A percentile compares a stretch with the other conserved stretches of the same genome.
Evolutionary conservation across 208 protist species (phyloP).

Genomic region (Trichomonas gallinae): DNA sequence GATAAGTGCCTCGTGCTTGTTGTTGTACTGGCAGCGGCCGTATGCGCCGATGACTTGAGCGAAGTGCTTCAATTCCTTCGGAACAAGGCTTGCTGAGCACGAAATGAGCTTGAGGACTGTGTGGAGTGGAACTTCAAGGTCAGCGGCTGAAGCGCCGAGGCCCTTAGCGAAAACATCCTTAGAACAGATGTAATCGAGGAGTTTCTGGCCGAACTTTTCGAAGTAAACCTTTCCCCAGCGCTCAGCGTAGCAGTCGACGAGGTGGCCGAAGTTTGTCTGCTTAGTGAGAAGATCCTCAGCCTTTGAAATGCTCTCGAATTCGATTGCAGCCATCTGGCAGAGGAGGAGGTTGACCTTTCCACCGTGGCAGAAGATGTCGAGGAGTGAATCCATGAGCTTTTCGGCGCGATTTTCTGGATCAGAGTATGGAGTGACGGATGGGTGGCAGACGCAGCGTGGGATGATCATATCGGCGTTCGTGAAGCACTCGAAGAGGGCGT

Average conservation of each 20-base stretch:
- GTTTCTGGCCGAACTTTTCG: background rate
- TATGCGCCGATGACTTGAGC: background rate
- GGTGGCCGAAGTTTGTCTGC: background rate
- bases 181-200: background rate
- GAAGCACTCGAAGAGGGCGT: background rate
- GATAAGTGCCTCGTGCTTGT: background rate
- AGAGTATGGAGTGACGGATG: background rate
- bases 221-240: background rate
- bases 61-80: background rate
- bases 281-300: background rate
- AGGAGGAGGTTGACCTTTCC: background rate
- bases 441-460: background rate
- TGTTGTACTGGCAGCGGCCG: background rate
- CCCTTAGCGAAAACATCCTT: background rate
- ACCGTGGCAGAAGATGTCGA: background rate
- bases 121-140: background rate
- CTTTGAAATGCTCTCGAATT: background rate
- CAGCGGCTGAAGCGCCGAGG: background rate
- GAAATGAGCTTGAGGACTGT: background rate
- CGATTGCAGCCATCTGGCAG: background rate
- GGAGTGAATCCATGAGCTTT: background rate
- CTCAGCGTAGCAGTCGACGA: background rate
- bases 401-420: background rate
- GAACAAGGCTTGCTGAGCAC: background rate
- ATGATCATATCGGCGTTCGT: background rate